Percentiles rank a stretch among this genome's conserved stretches.
Evolutionary conservation across 176 grass and related monocot genomes (phyloP).

Genomic region (Pontederia crassipes): DNA sequence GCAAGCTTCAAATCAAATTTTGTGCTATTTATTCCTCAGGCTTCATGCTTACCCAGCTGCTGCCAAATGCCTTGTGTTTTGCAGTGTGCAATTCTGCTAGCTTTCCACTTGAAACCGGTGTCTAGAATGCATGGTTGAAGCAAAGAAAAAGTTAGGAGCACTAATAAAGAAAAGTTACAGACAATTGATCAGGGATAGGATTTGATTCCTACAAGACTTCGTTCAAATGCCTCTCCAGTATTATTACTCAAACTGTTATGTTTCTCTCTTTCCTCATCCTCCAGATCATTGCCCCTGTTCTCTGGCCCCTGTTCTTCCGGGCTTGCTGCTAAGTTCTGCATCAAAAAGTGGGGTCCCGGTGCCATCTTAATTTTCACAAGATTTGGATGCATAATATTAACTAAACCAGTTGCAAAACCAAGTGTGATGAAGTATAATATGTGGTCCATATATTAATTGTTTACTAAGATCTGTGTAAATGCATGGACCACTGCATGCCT

Average conservation of each 20-base stretch:
- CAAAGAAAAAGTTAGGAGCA: background rate
- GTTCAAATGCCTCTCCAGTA: background rate
- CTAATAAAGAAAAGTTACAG: background rate
- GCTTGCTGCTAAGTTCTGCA: background rate
- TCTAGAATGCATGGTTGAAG: background rate
- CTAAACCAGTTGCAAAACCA: background rate
- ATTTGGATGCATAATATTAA: background rate
- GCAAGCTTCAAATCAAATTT: background rate
- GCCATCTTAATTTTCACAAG: background rate
- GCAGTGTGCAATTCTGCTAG: background rate
- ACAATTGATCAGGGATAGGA: background rate
- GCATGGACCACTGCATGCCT: too few relatives aligned
- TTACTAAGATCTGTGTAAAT: too few relatives aligned
- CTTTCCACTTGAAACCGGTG: background rate
- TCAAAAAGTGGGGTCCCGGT: background rate
- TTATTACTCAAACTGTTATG: background rate
- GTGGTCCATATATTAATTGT: too few relatives aligned
- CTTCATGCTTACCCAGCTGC: conserved; percentile 3
- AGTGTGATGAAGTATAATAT: too few relatives aligned
- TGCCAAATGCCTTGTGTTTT: background rate
- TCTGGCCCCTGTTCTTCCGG: background rate
- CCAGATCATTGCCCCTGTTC: background rate
- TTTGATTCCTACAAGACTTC: background rate
- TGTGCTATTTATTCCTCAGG: background rate
- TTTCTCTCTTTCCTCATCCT: background rate